phyloP scores from a whole-genome alignment of 176 grass and related monocot species.

The Oryza coarctata region DNA sequence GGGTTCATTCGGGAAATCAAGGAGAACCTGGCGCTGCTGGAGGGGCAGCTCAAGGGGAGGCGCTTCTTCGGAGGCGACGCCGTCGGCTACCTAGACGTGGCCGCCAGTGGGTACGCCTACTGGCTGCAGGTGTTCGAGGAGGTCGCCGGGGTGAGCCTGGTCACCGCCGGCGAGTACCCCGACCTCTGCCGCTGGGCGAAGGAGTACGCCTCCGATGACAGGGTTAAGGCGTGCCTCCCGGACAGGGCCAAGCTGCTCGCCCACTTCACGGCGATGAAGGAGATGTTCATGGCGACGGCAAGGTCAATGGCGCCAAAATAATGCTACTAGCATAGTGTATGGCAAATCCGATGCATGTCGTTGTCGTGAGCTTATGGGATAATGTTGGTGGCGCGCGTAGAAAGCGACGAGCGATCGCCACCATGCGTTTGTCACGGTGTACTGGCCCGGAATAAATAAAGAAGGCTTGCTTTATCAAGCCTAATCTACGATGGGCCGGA shows the following conservation, averaged over 20 bases:
- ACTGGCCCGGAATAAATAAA: neutral
- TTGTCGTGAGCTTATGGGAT: neutral
- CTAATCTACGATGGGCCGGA: too few species aligned
- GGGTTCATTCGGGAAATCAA: constrained; percentile 35
- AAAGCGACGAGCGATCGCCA: too few species aligned
- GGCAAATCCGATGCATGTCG: too few species aligned
- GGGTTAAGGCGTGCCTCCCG: constrained; percentile 32
- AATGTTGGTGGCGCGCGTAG: neutral
- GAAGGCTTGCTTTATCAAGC: too few species aligned
- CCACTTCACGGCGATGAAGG: constrained; percentile 28
- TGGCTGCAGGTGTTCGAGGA: constrained; percentile 49
- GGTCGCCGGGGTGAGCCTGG: constrained; percentile 41
- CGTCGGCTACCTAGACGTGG: constrained; percentile 49
- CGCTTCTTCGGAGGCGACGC: constrained; percentile 57
- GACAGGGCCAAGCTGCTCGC: constrained; percentile 33
- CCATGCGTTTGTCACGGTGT: neutral
- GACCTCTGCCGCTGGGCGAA: constrained; percentile 40
- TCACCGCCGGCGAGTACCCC: constrained; percentile 33
- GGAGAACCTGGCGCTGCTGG: constrained; percentile 21
- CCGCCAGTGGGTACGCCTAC: constrained; percentile 28
- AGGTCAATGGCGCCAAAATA: neutral
- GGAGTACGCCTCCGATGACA: constrained; percentile 23
- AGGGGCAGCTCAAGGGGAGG: constrained; percentile 30
- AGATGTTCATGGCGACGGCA: neutral
- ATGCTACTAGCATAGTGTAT: too few species aligned